Conservation (phyloP, 192 early-diverging fungal species). For the Coemansia sp. region DNA sequence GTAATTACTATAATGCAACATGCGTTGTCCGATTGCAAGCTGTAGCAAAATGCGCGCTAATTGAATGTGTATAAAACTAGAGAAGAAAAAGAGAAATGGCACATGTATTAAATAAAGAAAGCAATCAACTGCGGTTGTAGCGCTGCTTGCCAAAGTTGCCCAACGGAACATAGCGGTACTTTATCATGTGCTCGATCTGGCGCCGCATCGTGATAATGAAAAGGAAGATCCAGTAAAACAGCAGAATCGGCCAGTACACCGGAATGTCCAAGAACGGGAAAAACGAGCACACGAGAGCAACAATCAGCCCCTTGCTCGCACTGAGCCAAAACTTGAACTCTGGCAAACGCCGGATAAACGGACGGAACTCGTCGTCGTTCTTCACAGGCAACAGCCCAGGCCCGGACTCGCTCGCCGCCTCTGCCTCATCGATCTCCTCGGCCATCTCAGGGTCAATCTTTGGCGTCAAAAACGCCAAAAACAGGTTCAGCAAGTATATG, state of each 20-base stretch:
- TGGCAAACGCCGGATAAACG: conserved; percentile 94
- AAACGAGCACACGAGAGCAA: conserved; percentile 86
- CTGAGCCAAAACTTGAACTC: conserved; percentile 99
- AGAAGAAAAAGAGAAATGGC: too few relatives aligned
- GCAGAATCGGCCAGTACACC: conserved; percentile 98
- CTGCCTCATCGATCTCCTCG: conserved; percentile 51
- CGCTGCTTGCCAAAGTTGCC: conserved; percentile 73
- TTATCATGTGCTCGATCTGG: conserved; percentile 98
- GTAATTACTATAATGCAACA: too few relatives aligned
- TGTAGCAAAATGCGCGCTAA: too few relatives aligned
- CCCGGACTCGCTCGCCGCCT: conserved; percentile 52
- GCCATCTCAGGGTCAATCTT: conserved; percentile 85
- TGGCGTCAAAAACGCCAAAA: conserved; percentile 93
- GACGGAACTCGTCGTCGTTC: conserved; percentile 92
- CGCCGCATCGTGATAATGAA: conserved; percentile 95
- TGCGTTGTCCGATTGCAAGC: too few relatives aligned
- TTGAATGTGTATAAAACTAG: too few relatives aligned
- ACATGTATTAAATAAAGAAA: neutral
- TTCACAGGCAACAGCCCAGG: conserved; percentile 74
- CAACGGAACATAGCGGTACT: conserved; percentile 87
- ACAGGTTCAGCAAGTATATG: conserved; percentile 94
- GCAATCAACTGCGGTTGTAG: conserved; percentile 47
- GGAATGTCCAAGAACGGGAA: conserved; percentile 91
- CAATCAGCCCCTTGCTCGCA: conserved; percentile 75
- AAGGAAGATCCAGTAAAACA: conserved; percentile 94